phyloP scores from a whole-genome alignment of 495 filamentous ascomycete genomes.

The Bacidia rubella region DNA sequence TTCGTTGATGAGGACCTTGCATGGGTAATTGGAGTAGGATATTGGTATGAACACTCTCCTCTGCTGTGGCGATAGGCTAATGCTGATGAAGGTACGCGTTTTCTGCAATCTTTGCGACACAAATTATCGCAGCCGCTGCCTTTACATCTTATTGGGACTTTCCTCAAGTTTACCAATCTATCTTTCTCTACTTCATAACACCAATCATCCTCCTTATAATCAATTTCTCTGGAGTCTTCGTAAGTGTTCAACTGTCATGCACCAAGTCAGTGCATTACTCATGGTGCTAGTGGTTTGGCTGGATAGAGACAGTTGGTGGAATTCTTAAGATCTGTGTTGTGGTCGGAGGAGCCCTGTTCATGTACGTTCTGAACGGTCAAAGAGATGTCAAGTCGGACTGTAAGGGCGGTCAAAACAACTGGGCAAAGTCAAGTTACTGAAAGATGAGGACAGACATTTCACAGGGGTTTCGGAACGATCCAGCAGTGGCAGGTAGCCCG shows the following conservation, averaged over 20 bases:
- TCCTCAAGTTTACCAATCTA: constrained; percentile 19
- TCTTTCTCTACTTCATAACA: constrained; percentile 22
- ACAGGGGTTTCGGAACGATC: constrained; percentile 22
- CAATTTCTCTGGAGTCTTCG: constrained; percentile 25
- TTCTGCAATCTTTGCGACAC: constrained; percentile 27
- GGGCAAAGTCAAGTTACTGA: no score
- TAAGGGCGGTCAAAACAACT: no score
- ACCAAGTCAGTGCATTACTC: no score
- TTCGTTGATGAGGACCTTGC: constrained; percentile 27
- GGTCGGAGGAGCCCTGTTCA: constrained; percentile 19
- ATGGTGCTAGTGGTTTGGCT: constrained; percentile 31
- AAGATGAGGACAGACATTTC: no score
- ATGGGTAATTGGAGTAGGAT: constrained; percentile 8
- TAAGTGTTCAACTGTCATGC: no score
- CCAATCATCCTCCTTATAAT: constrained; percentile 22
- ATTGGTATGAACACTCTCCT: not conserved
- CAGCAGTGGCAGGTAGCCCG: constrained; percentile 19
- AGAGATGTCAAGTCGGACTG: no score
- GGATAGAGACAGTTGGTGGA: constrained; percentile 27
- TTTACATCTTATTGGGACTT: constrained; percentile 27
- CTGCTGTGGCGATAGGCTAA: not conserved
- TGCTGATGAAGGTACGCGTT: constrained; percentile 30
- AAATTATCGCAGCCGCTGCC: constrained; percentile 28
- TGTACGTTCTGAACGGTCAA: constrained; percentile 25
- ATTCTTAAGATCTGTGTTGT: constrained; percentile 26